A percentile compares a stretch with the other conserved stretches of the same genome.
Evolutionary conservation across 2,329 filamentous ascomycete genomes (phyloP).

Genomic region (Westerdykella sp.): DNA sequence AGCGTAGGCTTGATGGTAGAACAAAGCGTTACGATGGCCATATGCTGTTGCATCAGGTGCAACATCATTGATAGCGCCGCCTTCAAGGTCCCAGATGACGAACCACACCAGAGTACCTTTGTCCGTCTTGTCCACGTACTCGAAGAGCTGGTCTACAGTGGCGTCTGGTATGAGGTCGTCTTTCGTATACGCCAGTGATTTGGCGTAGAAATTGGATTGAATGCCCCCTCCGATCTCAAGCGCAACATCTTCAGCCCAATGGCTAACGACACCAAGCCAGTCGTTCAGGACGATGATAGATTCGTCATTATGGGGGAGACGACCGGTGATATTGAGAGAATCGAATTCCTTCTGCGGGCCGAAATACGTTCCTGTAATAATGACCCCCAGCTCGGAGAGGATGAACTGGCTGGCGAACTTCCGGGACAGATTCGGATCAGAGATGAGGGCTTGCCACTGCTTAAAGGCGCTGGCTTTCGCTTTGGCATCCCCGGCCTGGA

Average conservation of each 20-base stretch:
- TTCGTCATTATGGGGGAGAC: conserved; percentile 18
- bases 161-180: conserved; percentile 26
- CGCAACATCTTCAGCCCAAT: conserved; percentile 29
- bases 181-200: conserved; percentile 28
- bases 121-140: conserved; percentile 24
- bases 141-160: conserved; percentile 28
- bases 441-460: conserved; percentile 31
- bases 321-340: conserved; percentile 24
- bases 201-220: conserved; percentile 32
- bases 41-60: conserved; percentile 28
- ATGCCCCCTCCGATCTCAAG: conserved; percentile 26
- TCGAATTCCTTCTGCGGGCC: conserved; percentile 29
- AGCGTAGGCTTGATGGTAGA: conserved; percentile 35
- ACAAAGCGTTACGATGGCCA: conserved; percentile 28
- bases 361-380: conserved; percentile 32
- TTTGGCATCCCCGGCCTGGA: conserved; percentile 17
- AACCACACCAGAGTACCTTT: conserved; percentile 32
- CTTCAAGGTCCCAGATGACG: conserved; percentile 31
- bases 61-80: conserved; percentile 30
- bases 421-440: conserved; percentile 25
- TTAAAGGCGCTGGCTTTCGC: conserved; percentile 29
- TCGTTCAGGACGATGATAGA: conserved; percentile 24
- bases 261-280: conserved; percentile 25
- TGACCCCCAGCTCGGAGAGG: conserved; percentile 25
- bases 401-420: conserved; percentile 33